Percentiles rank a stretch among this genome's conserved stretches.
These are phyloP conservation scores for Aeschynomene evenia DNA, from an alignment of 306 rosid species.

Conservation along the genomic window DNA sequence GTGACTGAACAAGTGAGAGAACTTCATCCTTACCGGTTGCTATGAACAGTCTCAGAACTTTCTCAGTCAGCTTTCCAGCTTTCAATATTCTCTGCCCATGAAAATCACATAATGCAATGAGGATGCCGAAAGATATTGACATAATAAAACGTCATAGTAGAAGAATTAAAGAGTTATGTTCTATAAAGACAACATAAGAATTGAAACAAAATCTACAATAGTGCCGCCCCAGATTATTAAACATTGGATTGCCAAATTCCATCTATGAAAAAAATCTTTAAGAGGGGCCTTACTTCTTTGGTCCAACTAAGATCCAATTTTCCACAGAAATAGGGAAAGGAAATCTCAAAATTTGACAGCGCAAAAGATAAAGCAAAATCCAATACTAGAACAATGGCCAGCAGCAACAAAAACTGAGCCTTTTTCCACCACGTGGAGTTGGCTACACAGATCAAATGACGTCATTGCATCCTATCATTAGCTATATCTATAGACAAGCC, in stretches of 20 bases:
- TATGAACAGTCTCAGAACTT: constrained; percentile 71
- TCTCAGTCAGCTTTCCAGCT: constrained; percentile 91
- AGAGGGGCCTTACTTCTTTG: background rate
- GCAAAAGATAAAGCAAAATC: background rate
- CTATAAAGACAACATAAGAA: background rate
- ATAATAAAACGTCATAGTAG: constrained; percentile 9
- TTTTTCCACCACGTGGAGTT: background rate
- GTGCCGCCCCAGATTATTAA: background rate
- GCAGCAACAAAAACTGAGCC: background rate
- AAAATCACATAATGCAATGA: constrained; percentile 13
- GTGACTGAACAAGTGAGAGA: constrained; percentile 66
- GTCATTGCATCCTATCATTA: background rate
- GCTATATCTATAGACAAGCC: background rate
- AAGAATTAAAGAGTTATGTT: constrained; percentile 3
- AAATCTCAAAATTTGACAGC: background rate
- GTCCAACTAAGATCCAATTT: constrained; percentile 4
- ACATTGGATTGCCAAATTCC: background rate
- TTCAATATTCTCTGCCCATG: constrained; percentile 69
- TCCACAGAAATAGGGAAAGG: constrained; percentile 12
- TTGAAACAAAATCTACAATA: constrained; percentile 18
- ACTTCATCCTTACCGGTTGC: constrained; percentile 91
- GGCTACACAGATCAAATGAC: background rate
- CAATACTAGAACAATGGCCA: background rate
- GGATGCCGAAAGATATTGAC: constrained; percentile 8
- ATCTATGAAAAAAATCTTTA: background rate